Percentiles rank a stretch among this genome's conserved stretches.
These are phyloP conservation scores for Cladophialophora chaetospira DNA, from an alignment of 2,329 filamentous ascomycete genomes.

Conservation along the genomic window DNA sequence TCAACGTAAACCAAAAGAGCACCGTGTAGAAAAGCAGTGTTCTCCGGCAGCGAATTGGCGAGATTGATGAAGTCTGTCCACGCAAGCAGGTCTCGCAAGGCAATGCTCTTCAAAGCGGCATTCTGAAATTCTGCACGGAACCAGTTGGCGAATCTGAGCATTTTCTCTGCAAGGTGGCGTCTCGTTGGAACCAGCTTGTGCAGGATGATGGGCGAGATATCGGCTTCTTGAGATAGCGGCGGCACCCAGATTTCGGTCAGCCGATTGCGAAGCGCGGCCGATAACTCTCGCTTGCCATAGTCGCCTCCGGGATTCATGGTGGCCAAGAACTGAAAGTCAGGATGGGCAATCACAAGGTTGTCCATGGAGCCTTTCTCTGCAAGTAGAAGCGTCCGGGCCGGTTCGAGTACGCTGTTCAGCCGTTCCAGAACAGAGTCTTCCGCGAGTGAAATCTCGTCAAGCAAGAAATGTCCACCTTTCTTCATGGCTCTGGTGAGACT, in stretches of 20 bases:
- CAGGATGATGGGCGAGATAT: constrained; percentile 82
- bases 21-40: constrained; percentile 71
- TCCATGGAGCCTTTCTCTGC: constrained; percentile 91
- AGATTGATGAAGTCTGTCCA: constrained; percentile 93
- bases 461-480: constrained; percentile 81
- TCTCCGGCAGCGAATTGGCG: constrained; percentile 51
- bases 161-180: constrained; percentile 62
- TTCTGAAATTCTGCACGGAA: constrained; percentile 80
- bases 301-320: constrained; percentile 99
- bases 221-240: constrained; percentile 77
- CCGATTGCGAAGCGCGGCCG: constrained; percentile 88
- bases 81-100: constrained; percentile 85
- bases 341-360: constrained; percentile 72
- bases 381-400: constrained; percentile 79
- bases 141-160: constrained; percentile 90
- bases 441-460: constrained; percentile 96
- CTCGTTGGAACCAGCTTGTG: constrained; percentile 67
- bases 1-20: constrained; percentile 96
- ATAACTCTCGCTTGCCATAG: constrained; percentile 96
- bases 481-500: constrained; percentile 94
- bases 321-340: constrained; percentile 92
- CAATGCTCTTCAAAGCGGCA: constrained; percentile 74
- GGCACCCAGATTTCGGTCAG: constrained; percentile 99
- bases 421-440: constrained; percentile 97
- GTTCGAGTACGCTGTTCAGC: constrained; percentile 93